Evolutionary conservation across 768 basidiomycete genomes (phyloP).

Genomic region (Mycena leptocephala): DNA sequence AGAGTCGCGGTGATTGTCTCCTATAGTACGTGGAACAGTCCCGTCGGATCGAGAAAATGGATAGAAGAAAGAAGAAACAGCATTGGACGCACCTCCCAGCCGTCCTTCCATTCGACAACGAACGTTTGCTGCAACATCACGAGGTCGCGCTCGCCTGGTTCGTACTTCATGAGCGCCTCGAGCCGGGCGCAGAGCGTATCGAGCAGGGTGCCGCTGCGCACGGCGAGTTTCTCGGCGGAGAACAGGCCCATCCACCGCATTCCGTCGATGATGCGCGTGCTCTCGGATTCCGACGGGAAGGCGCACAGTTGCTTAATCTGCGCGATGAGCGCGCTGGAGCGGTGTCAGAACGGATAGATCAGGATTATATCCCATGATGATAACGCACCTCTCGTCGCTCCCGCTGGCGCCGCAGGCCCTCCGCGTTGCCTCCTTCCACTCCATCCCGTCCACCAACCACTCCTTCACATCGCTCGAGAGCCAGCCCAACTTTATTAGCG

Average conservation of each 20-base stretch:
- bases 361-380: too few relatives aligned
- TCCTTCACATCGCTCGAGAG: too few relatives aligned
- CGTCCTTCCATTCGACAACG: conserved; percentile 90
- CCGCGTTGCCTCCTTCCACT: too few relatives aligned
- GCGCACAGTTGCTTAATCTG: too few relatives aligned
- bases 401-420: too few relatives aligned
- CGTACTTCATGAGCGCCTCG: conserved; percentile 94
- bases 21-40: too few relatives aligned
- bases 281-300: conserved; percentile 82
- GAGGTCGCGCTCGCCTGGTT: conserved; percentile 90
- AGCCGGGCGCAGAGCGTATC: conserved; percentile 94
- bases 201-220: conserved; percentile 84
- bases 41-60: not conserved
- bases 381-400: too few relatives aligned
- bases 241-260: conserved; percentile 96
- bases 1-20: conserved; percentile 93
- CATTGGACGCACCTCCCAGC: conserved; percentile 67
- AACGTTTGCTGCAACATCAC: too few relatives aligned
- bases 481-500: too few relatives aligned
- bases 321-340: too few relatives aligned
- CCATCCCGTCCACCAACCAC: too few relatives aligned
- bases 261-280: conserved; percentile 87
- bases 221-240: conserved; percentile 73
- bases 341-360: too few relatives aligned
- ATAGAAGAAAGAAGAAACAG: not conserved